Base-by-base conservation (phyloP, 2,329 filamentous ascomycete genomes). In the Pseudogymnoascus sp. region DNA sequence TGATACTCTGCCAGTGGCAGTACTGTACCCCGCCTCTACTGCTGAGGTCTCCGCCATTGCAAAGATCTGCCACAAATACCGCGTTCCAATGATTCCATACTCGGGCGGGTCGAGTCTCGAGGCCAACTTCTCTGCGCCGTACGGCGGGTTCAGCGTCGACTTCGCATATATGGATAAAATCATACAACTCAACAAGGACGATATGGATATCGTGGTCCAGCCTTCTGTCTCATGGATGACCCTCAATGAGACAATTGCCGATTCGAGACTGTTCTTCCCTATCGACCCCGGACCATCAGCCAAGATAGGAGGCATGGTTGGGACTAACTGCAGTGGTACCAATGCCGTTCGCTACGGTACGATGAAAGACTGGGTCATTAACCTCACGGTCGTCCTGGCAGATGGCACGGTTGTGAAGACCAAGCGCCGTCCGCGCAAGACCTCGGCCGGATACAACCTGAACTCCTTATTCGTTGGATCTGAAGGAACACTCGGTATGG, bases 161-260 rank as follows among this genome's bases (percentile, higher is more conserved):
- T 97, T 97, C 73, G 84, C 85, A 0, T 85, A 84, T 70, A 97
- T 97, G 92, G 88, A 96, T 72, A 80, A 86, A 69, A 88, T 96
- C 25, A 68, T 97, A 30, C 80, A 86, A 61, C 80, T 96, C 62
- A 89, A 96, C 73, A 87, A 89, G 67, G 88, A 90, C 3, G 92
- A 96, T 72, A 91, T 96, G 89, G 92, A 97, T 69, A 82, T 96
- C 59, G 90, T 96, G 4, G 91, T 97, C 2, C 92, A 97, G 73
- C 92, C 92, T 2, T 90, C 89, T 5, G 87, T 97, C 8, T 88
- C 89, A n/a, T 97, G 92, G 92, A 92, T 95, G 82, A 85, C 89
- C 60, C 77, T 97, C 63, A 97, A 97, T 69, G 85, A 88, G 66
- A 77, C 84, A 68, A 73, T 87, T 52, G 84, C 88, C 74, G 80